These are phyloP conservation scores for Fomitopsis betulina DNA, from an alignment of 1,284 basidiomycete genomes.

Conservation along the genomic window DNA sequence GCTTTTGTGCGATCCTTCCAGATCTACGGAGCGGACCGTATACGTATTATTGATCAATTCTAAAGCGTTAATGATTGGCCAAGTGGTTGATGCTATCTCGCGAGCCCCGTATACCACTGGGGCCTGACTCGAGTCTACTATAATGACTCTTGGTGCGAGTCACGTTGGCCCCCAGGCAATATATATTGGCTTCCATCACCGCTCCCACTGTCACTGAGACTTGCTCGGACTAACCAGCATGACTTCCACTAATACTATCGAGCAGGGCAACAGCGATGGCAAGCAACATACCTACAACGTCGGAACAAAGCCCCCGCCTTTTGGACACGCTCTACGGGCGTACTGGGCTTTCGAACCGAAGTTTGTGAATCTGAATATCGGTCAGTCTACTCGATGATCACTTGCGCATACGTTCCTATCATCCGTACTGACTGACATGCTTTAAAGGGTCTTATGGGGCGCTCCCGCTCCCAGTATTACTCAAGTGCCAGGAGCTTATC, in stretches of 20 bases:
- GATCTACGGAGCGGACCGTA: too few relatives aligned
- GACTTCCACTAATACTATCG: background rate
- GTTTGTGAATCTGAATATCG: slow-evolving; percentile 67
- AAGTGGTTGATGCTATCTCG: background rate
- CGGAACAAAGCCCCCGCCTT: slow-evolving; percentile 35
- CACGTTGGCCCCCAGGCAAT: too few relatives aligned
- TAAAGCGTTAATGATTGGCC: too few relatives aligned
- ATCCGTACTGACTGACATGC: background rate
- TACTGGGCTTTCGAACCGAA: slow-evolving; percentile 55
- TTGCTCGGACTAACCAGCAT: background rate
- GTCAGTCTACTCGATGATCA: slow-evolving; percentile 27
- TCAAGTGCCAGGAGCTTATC: slow-evolving; percentile 41
- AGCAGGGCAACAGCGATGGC: background rate
- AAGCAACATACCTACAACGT: slow-evolving; percentile 22
- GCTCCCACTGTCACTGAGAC: too few relatives aligned
- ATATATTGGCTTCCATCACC: too few relatives aligned
- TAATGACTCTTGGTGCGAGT: too few relatives aligned
- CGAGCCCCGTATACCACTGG: background rate
- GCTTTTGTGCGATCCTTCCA: too few relatives aligned
- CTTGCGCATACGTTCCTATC: too few relatives aligned
- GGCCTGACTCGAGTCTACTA: background rate
- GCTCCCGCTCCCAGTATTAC: slow-evolving; percentile 54
- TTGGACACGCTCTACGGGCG: slow-evolving; percentile 55
- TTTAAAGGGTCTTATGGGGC: slow-evolving; percentile 65
- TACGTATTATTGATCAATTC: too few relatives aligned